Evolutionary conservation across 2,329 filamentous ascomycete species (phyloP), one percentile per base, ranked within the genome.

Genomic region (Leptographium radiaticola): DNA sequence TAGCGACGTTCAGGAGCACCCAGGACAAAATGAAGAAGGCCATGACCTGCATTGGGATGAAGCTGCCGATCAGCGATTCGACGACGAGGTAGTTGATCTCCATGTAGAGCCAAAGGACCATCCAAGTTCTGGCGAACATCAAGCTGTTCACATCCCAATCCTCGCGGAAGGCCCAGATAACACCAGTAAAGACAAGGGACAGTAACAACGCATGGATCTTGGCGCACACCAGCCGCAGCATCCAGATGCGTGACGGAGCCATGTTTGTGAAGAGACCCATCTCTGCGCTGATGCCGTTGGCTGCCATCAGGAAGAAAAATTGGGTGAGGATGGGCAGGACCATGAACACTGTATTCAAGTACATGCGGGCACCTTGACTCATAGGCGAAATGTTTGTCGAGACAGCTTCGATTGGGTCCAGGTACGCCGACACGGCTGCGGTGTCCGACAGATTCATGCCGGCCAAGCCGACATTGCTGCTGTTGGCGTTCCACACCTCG

Each of bases 121-220:
- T 57, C 62, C 66, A 64, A 0, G 58, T 62, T 30, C 59, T 48
- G 6, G 55, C 63, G 38, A 65, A 66, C 40, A 64, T 53, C 2
- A 49, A 13, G 6, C 62, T 66, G 18, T 62, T 62, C 5, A 74
- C 69, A 2, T 56, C 50, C 72, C 72, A 75, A 33, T 59, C 62
- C 46, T 69, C 68, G 1, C 66, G 62, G 59, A 71, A 75, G 0
- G 69, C 71, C 72, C 72, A 75, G 53, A 73, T 67, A 40, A 66
- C 67, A 1, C 70, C 71, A 0, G 69, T 60, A 30, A 68, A 65
- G 42, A 64, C 65, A 2, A 75, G 59, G 0, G 69, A 65, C 13
- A 65, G 68, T 15, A 71, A 45, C 43, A 68, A 58, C 1, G 64
- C 64, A 58, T 68, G 70, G 34, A 57, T 38, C 51, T 62, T 59